Percentiles rank a stretch among this genome's conserved stretches.
phyloP scores from a whole-genome alignment of 208 protist species.

The Leishmania arabica region DNA sequence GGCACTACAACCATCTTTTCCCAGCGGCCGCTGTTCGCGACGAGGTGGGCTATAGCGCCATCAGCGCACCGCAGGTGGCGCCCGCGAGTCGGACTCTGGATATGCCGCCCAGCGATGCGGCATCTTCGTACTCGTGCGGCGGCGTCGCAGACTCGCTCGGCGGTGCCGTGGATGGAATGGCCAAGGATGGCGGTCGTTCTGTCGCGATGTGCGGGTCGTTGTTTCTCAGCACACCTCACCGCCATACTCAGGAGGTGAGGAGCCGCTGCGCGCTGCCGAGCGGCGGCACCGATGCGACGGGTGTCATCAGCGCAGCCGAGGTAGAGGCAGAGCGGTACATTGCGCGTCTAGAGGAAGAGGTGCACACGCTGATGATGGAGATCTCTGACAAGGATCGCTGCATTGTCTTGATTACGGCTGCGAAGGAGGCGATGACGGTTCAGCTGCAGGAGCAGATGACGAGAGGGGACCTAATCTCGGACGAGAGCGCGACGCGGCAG shows the following conservation, averaged over 20 bases:
- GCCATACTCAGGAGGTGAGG: neutral
- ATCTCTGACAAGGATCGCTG: slow-evolving; percentile 9
- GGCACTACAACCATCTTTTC: slow-evolving; percentile 6
- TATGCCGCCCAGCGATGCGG: neutral
- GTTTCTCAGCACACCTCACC: neutral
- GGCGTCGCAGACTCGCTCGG: neutral
- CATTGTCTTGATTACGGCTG: neutral
- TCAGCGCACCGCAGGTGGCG: neutral
- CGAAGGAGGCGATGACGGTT: slow-evolving; percentile 15
- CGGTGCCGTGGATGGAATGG: neutral
- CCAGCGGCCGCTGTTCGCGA: too few relatives aligned
- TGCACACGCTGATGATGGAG: slow-evolving; percentile 33
- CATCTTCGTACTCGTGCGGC: neutral
- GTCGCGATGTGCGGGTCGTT: neutral
- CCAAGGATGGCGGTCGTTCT: neutral
- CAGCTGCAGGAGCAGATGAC: slow-evolving; percentile 17
- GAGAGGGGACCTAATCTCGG: neutral
- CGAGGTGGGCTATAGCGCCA: neutral
- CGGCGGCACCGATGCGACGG: neutral
- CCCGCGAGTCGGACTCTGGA: neutral
- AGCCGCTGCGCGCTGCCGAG: neutral
- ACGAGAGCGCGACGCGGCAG: slow-evolving; percentile 13
- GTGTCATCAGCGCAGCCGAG: neutral
- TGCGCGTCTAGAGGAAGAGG: slow-evolving; percentile 35
- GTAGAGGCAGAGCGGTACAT: slow-evolving; percentile 36